phyloP scores from a whole-genome alignment of 768 basidiomycete species.

The Pleurotus tuoliensis region DNA sequence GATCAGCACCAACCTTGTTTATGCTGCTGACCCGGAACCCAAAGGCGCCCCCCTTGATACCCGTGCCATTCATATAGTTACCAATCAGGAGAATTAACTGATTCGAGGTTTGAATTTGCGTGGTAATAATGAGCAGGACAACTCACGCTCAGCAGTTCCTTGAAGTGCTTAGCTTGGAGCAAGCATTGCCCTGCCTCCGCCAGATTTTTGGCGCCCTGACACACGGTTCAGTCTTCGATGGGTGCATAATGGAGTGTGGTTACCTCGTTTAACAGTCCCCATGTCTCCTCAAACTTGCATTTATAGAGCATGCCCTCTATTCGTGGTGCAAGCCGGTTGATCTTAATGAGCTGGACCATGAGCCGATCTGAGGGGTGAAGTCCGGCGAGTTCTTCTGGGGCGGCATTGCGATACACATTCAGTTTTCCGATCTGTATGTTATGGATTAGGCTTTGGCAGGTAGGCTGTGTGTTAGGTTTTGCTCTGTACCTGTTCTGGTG shows the following conservation, averaged over 20 bases:
- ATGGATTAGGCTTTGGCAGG: background rate
- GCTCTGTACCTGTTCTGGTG: constrained; percentile 74
- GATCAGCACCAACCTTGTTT: constrained; percentile 63
- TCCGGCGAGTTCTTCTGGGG: constrained; percentile 76
- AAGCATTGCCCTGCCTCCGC: constrained; percentile 78
- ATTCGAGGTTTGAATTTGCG: no score
- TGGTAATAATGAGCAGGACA: no score
- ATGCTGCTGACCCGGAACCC: constrained; percentile 97
- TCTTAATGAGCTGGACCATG: constrained; percentile 96
- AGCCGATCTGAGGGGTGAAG: constrained; percentile 95
- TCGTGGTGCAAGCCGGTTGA: constrained; percentile 81
- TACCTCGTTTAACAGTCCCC: constrained; percentile 79
- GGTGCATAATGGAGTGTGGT: constrained; percentile 15
- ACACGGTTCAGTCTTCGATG: constrained; percentile 5
- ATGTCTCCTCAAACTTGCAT: constrained; percentile 82
- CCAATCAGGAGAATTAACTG: constrained; percentile 90
- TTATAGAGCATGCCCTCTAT: constrained; percentile 97
- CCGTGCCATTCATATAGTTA: constrained; percentile 98
- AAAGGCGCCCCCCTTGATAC: constrained; percentile 93
- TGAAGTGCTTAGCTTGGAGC: constrained; percentile 81
- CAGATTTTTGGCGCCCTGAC: constrained; percentile 76
- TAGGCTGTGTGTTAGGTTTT: background rate
- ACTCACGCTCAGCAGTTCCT: constrained; percentile 80
- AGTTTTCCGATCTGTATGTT: constrained; percentile 72
- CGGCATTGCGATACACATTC: constrained; percentile 85